Base-by-base conservation (phyloP, 2,329 filamentous ascomycete species). In the Volutella citrinella region DNA sequence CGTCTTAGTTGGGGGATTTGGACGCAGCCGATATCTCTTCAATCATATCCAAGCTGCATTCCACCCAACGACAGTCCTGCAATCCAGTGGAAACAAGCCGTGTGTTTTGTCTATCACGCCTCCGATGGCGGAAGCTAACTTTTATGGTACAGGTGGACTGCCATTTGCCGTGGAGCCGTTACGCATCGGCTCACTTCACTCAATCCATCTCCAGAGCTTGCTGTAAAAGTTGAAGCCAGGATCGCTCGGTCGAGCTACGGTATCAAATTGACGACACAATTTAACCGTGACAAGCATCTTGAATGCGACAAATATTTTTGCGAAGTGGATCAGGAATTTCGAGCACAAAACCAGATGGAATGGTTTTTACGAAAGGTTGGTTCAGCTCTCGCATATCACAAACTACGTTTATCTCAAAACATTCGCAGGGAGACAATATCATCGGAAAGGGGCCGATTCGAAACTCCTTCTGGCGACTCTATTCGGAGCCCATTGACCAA, bases 1-100 rank as follows among this genome's bases (percentile, higher is more conserved):
- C 6, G 49, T 66, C 3, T 49, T 69, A 0, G 64, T 61, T 0
- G 65, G 66, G 0, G 66, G 65, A 0, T 61, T 69, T 6, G 65
- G 66, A 0, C 42, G 56, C 3, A 59, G 49, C 11, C 19, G 29
- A 0, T 64, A 59, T 6, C 36, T 69, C 1, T 44, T 38, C 10
- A 25, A 39, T 4, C 34, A 35, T 1, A 30, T 68, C 0, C 36
- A 40, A 0, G 13, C 19, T 0, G 4, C 5, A 0, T 16, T 51
- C 0, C 22, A 7, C n/a, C n/a, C n/a, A 7, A 42, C 34, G 1
- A 49, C 47, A 1, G 31, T 68, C 3, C 36, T 68, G 0, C 64
- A 65, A 3, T 40, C 50, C 0, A 31, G 38, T 0, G 55, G 56
- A 1, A 43, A 34, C 2, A 55, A 49, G 4, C 62, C 64, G 65